Conservation (phyloP, 2,329 filamentous ascomycete genomes). For the Hypoxylon sp. region DNA sequence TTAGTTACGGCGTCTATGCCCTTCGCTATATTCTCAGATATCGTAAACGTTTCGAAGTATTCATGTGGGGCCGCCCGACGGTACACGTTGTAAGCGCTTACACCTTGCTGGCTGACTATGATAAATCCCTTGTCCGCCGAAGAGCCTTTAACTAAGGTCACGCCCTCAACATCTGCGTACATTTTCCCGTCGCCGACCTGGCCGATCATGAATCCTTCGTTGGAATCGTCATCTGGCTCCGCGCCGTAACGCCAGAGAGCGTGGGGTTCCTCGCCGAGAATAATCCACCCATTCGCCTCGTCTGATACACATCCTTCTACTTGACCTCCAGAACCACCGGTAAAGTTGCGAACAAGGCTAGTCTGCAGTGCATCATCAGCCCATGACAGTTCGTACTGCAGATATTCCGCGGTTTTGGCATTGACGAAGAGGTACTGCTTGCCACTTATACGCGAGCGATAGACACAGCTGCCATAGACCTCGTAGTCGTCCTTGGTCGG, state of each 20-base stretch:
- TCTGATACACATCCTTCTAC: constrained; percentile 69
- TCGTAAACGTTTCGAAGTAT: constrained; percentile 65
- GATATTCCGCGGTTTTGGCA: constrained; percentile 66
- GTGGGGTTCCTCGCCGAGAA: constrained; percentile 67
- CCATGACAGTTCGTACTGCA: constrained; percentile 66
- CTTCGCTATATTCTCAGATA: constrained; percentile 59
- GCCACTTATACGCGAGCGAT: constrained; percentile 62
- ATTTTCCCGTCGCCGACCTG: constrained; percentile 63
- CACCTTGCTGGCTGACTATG: constrained; percentile 67
- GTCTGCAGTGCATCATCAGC: constrained; percentile 61
- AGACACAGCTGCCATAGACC: constrained; percentile 68
- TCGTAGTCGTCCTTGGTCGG: constrained; percentile 61
- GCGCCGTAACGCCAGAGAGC: constrained; percentile 68
- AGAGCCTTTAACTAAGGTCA: constrained; percentile 64
- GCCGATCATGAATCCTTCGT: constrained; percentile 56
- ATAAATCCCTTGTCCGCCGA: constrained; percentile 63
- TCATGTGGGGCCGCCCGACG: constrained; percentile 63
- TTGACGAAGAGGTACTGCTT: constrained; percentile 70
- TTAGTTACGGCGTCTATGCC: constrained; percentile 66
- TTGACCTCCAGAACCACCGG: constrained; percentile 65
- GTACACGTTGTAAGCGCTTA: constrained; percentile 68
- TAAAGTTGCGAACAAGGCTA: constrained; percentile 65
- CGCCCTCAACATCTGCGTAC: constrained; percentile 68
- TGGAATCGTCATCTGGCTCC: constrained; percentile 61
- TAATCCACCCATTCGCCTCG: constrained; percentile 65